Evolutionary conservation across 257 asterid genomes (phyloP).

Genomic region (Lithospermum erythrorhizon): DNA sequence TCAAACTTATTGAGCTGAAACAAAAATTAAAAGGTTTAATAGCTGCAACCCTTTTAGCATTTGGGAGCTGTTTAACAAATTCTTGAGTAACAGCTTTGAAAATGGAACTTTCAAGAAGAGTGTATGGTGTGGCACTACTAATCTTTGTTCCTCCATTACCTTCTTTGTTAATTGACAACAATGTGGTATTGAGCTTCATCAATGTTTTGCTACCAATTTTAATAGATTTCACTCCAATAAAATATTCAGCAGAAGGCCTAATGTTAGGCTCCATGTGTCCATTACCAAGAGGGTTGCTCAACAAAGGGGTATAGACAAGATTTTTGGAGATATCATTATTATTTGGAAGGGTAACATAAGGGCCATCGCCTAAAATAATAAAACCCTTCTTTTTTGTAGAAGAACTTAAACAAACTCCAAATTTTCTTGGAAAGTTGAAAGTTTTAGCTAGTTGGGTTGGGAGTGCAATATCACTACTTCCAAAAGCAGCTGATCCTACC

Average conservation of each 20-base stretch:
- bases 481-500: not conserved
- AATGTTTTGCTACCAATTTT: conserved; percentile 18
- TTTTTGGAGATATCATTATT: not conserved
- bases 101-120: conserved; percentile 28
- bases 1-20: not conserved
- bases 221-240: conserved; percentile 33
- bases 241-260: conserved; percentile 40
- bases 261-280: not conserved
- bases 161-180: conserved; percentile 20
- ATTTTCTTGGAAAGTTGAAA: not conserved
- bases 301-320: conserved; percentile 6
- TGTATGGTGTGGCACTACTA: conserved; percentile 33
- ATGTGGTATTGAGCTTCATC: conserved; percentile 18
- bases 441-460: not conserved
- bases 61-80: conserved; percentile 27
- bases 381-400: conserved; percentile 14
- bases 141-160: conserved; percentile 57
- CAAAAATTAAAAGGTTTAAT: conserved; percentile 48
- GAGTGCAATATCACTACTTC: not conserved
- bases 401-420: conserved; percentile 8
- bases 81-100: conserved; percentile 34
- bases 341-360: conserved; percentile 7
- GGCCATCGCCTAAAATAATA: conserved; percentile 5
- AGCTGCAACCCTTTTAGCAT: conserved; percentile 22
- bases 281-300: conserved; percentile 1